Percentiles rank a stretch among this genome's conserved stretches.
phyloP scores from a whole-genome alignment of 768 basidiomycete species.

The Psilocybe azurescens region DNA sequence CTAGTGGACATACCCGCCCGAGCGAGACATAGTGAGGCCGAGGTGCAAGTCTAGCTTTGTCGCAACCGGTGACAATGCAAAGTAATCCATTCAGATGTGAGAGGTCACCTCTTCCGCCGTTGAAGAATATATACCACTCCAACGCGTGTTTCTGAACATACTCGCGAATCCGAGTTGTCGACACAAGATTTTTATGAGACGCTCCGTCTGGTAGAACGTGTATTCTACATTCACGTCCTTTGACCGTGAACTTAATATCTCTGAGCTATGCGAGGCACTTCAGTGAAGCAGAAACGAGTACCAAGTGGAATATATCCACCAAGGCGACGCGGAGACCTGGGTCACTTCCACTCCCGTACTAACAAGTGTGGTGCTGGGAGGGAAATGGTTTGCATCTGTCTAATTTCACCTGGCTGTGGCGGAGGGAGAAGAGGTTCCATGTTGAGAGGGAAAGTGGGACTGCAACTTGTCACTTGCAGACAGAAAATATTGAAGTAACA shows the following conservation, averaged over 20 bases:
- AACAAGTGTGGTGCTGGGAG: not conserved
- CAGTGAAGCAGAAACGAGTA: not conserved
- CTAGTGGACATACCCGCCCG: too few relatives aligned
- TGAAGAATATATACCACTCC: constrained; percentile 9
- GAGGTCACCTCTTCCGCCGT: not conserved
- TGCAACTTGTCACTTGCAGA: not conserved
- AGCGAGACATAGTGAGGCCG: too few relatives aligned
- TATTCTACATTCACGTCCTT: constrained; percentile 14
- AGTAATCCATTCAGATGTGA: constrained; percentile 6
- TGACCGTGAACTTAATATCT: constrained; percentile 3
- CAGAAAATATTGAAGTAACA: not conserved
- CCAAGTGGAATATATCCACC: not conserved
- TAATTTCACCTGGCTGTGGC: not conserved
- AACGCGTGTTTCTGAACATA: constrained; percentile 16
- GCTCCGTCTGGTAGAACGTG: constrained; percentile 21
- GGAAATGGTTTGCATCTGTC: not conserved
- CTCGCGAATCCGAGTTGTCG: not conserved
- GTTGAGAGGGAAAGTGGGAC: not conserved
- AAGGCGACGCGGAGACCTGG: not conserved
- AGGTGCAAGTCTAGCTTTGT: constrained; percentile 3
- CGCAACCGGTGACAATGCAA: constrained; percentile 14
- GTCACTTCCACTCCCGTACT: not conserved
- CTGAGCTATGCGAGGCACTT: not conserved
- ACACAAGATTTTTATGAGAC: constrained; percentile 11
- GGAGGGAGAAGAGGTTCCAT: not conserved